Evolutionary conservation across 148 eudicot genomes (phyloP), one percentile per base, ranked within the genome.

Genomic region (Rhododendron mucronatum): DNA sequence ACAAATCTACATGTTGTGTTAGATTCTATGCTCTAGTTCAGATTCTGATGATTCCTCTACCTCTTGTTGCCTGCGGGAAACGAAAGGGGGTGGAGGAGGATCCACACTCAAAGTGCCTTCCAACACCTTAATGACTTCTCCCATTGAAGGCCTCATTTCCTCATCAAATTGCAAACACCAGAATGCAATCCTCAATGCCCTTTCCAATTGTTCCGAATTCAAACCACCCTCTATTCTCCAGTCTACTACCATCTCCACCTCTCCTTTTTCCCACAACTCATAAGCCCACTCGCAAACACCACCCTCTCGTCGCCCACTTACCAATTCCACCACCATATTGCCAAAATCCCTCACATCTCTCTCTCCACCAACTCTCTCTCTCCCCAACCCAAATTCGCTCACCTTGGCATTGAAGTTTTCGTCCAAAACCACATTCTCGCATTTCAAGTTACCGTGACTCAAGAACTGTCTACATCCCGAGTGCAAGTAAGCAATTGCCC

Each of bases 81-180:
- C 44, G 44, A 91, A 90, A 59, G 92, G 92, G 14, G 89, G 86
- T 5, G 94, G 92, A 1, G 96, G 93, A 1, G 89, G 90, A 87
- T 93, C 96, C 81, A 93, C 93, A 20, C 84, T 83, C 88, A 90
- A 84, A 9, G 89, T 88, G 26, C 96, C 93, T 81, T 92, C 93
- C 79, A 93, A 86, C 84, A 93, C 96, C 84, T 92, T 91, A 75
- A 93, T 86, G n/a, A 93, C 92, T 86, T 93, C 96, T 20, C 91
- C 91, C 94, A 93, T 93, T n/a, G 94, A 88, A 65, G 96, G 96
- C 86, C 94, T 90, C 91, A 88, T 85, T 85, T 94, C 80, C 80
- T 82, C 90, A 86, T 93, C 90, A 1, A 47, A 87, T 35, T 93
- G 96, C 89, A 93, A 85, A 81, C 94, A 93, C 96, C 96, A 93